Evolutionary conservation across 1,284 basidiomycete species (phyloP).

Genomic region (Puccinia coronata): DNA sequence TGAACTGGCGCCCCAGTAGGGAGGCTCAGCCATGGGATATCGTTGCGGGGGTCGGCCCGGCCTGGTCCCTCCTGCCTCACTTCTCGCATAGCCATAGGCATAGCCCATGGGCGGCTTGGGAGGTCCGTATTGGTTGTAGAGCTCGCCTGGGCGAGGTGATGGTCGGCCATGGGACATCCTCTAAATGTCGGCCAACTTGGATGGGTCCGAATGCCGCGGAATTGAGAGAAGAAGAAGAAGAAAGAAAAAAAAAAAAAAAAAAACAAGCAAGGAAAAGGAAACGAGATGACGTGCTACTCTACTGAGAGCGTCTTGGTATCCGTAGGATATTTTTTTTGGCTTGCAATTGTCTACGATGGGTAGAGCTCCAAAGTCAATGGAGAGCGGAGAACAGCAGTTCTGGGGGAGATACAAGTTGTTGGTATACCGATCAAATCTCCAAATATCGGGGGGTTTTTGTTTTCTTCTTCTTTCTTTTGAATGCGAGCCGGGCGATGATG

Average conservation of each 20-base stretch:
- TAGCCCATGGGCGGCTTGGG: slow-evolving; percentile 19
- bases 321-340: too few relatives aligned
- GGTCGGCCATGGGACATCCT: slow-evolving; percentile 22
- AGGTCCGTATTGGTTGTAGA: slow-evolving; percentile 24
- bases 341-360: too few relatives aligned
- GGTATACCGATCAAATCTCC: neutral
- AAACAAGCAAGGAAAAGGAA: too few relatives aligned
- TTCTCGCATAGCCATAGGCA: slow-evolving; percentile 18
- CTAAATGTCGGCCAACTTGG: neutral
- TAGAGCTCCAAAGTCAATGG: too few relatives aligned
- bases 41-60: slow-evolving; percentile 27
- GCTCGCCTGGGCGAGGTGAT: slow-evolving; percentile 31
- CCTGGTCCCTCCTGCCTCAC: slow-evolving; percentile 33
- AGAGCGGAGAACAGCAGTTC: slow-evolving; percentile 8
- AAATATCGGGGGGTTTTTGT: too few relatives aligned
- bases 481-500: neutral
- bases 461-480: too few relatives aligned
- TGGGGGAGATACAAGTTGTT: neutral
- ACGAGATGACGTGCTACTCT: too few relatives aligned
- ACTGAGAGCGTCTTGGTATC: too few relatives aligned
- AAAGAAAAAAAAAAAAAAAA: too few relatives aligned
- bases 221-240: too few relatives aligned
- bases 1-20: slow-evolving; percentile 5
- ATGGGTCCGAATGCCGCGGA: neutral
- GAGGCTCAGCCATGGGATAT: slow-evolving; percentile 12